Percentiles rank a stretch among this genome's conserved stretches.
phyloP scores from a whole-genome alignment of 2,329 filamentous ascomycete species.

The Pseudogymnoascus sp. region DNA sequence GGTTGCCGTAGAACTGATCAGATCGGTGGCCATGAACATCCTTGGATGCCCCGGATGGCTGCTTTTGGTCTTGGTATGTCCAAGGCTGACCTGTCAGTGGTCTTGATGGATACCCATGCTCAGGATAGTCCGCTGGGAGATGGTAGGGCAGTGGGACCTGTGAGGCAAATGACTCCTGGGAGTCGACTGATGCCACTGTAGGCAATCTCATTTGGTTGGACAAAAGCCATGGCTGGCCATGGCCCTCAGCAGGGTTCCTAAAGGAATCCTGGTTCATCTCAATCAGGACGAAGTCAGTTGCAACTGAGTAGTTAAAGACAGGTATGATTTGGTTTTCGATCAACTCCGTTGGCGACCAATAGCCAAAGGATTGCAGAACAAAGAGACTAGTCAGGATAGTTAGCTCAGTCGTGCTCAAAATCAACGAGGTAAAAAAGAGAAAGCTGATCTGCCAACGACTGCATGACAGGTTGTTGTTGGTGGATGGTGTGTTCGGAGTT shows the following conservation, averaged over 20 bases:
- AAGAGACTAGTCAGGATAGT: not conserved
- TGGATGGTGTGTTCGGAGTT: not conserved
- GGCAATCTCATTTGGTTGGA: not conserved
- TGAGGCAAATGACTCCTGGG: conserved; percentile 23
- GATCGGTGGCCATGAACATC: not conserved
- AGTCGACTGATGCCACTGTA: conserved; percentile 15
- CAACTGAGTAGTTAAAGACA: not conserved
- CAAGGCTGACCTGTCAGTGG: conserved; percentile 7
- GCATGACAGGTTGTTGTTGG: not conserved
- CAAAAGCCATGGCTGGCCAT: not conserved
- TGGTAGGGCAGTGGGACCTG: conserved; percentile 25
- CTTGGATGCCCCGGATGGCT: not conserved
- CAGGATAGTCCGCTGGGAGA: conserved; percentile 11
- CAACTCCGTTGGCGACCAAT: not conserved
- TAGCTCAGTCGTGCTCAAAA: not conserved
- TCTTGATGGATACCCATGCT: not conserved
- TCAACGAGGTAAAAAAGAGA: not conserved
- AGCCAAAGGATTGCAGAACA: not conserved
- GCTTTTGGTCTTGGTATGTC: not conserved
- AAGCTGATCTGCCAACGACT: not conserved
- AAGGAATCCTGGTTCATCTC: conserved; percentile 3
- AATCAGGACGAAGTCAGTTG: not conserved
- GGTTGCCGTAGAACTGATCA: not conserved
- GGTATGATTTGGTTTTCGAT: not conserved
- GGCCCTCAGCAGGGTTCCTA: not conserved